phyloP scores from a whole-genome alignment of 306 rosid species.

The Phaseolus lunatus region DNA sequence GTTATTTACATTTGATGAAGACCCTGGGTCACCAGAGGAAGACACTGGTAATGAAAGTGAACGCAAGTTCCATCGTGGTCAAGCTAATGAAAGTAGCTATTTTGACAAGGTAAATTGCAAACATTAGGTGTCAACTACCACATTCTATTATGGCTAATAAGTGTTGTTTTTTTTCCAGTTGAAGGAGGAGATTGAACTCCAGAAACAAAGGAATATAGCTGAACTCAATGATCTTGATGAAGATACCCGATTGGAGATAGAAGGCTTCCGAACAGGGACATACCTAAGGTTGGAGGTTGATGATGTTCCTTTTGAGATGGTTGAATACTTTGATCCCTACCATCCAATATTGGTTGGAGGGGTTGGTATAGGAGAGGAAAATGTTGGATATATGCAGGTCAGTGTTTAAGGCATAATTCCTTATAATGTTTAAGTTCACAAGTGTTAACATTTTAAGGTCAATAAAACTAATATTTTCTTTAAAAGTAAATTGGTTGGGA shows the following conservation, averaged over 20 bases:
- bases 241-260: conserved; percentile 75
- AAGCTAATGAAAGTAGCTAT: conserved; percentile 67
- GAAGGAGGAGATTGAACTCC: conserved; percentile 84
- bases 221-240: conserved; percentile 92
- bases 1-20: conserved; percentile 63
- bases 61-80: conserved; percentile 54
- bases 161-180: conserved; percentile 56
- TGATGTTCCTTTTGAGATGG: conserved; percentile 87
- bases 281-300: conserved; percentile 91
- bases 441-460: conserved; percentile 9
- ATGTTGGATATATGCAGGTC: conserved; percentile 97
- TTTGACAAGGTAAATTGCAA: conserved; percentile 74
- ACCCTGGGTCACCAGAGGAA: conserved; percentile 64
- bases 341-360: conserved; percentile 96
- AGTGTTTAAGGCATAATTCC: conserved; percentile 29
- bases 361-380: conserved; percentile 87
- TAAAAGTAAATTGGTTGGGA: conserved; percentile 14
- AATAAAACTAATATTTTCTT: conserved; percentile 23
- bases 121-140: neutral
- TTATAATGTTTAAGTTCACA: conserved; percentile 19
- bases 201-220: conserved; percentile 82
- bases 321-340: conserved; percentile 81
- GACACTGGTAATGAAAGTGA: conserved; percentile 55
- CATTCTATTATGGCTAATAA: conserved; percentile 33
- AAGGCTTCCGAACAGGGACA: conserved; percentile 86